phyloP scores from a whole-genome alignment of 805 yeast genomes.

The Candida ponderosae region DNA sequence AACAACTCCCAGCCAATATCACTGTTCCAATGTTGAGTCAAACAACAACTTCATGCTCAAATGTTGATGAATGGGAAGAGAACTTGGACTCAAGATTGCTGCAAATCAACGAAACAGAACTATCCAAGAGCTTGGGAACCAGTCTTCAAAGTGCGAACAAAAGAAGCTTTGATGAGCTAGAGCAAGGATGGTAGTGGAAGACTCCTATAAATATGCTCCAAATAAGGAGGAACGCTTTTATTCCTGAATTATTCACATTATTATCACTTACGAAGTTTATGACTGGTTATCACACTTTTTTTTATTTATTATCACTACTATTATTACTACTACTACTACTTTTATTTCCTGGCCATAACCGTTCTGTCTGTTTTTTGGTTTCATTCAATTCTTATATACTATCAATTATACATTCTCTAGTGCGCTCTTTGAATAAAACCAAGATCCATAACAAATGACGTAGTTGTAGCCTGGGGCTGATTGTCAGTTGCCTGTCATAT shows the following conservation, averaged over 20 bases:
- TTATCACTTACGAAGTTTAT: not conserved
- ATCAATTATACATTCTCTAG: no score
- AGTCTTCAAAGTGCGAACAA: constrained; percentile 2
- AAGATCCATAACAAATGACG: no score
- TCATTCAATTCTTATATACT: no score
- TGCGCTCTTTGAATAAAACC: no score
- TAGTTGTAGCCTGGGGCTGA: no score
- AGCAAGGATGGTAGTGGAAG: constrained; percentile 15
- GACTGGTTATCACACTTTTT: not conserved
- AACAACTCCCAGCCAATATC: constrained; percentile 24
- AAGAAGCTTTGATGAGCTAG: constrained; percentile 16
- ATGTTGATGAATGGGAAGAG: constrained; percentile 31
- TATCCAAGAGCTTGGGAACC: constrained; percentile 9
- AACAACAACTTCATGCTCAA: constrained; percentile 12
- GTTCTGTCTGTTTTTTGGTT: no score
- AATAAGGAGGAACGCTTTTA: no score
- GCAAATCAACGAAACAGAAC: constrained; percentile 21
- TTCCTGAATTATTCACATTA: not conserved
- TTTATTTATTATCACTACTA: not conserved
- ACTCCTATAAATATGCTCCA: no score
- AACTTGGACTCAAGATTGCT: constrained; percentile 26
- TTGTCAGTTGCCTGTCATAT: no score
- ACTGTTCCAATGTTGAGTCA: constrained; percentile 24
- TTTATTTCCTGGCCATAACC: no score
- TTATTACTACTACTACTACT: not conserved